Base-by-base conservation (phyloP, 176 grass and related monocot species). In the Cenchrus americanus region DNA sequence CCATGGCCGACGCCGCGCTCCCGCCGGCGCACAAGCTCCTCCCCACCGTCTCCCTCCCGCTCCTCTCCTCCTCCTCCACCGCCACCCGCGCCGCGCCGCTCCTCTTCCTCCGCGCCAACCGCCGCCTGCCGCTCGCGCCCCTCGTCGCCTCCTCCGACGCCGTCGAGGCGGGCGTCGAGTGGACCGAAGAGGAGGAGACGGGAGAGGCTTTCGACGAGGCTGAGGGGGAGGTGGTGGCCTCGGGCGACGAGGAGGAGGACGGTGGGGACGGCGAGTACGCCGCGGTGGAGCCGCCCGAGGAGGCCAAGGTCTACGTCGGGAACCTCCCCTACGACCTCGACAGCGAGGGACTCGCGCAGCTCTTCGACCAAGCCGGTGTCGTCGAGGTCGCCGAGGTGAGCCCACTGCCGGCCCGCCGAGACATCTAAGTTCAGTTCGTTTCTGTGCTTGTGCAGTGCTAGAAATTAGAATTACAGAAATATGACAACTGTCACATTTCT, bases 361-460 rank as follows among this genome's bases (percentile, higher is more conserved):
- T 99, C 32, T 99, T 99, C 51, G 91, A 99, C 1, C 74, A 92
- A 62, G 91, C 93, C 32, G 93, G 96, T 44, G 71, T 92, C 44
- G 93, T 99, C 41, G 93, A 99, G 77, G 77, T 92, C 80, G 93
- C 96, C 2, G 96, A 99, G 88, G 93, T 99, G 87, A 90, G 80
- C 24, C 24, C 0, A 5, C 48, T 27, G 48, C 71, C 4, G 26
- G 34, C 34, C 34, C 0, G 34, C 34, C 34, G 2, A 30, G 27
- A 30, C 34, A 37, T 37, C 34, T 4, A 4, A 37, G 34, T 37
- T 37, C 34, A 37, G 34, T 37, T 37, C 8, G 1, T 65, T 51
- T 0, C 4, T 73, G 69, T 74, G 54, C 27, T 37, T 74, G 27
- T 18, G 26, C 13, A 52, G 62, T 18, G 19, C 8, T 75, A 53